Conservation (phyloP, 2,329 filamentous ascomycete genomes). For the Plenodomus biglobosus region DNA sequence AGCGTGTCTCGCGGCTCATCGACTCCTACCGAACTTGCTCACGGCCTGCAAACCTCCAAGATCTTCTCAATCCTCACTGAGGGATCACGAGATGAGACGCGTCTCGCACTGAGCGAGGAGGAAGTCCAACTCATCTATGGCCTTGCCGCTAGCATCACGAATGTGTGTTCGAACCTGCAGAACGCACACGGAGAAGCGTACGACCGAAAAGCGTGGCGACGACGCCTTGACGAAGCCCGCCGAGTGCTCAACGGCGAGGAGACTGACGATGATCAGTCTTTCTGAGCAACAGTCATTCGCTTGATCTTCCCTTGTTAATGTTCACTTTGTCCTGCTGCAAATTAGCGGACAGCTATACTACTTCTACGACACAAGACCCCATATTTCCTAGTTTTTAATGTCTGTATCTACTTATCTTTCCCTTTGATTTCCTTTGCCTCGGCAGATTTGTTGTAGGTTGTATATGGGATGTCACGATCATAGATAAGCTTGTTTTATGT, state of each 20-base stretch:
- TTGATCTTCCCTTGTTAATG: conserved; percentile 28
- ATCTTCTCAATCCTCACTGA: conserved; percentile 48
- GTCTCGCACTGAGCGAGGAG: conserved; percentile 51
- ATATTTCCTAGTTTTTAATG: neutral
- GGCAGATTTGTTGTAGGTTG: conserved; percentile 1
- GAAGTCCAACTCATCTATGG: conserved; percentile 57
- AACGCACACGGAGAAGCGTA: conserved; percentile 51
- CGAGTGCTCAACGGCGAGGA: conserved; percentile 69
- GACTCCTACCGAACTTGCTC: conserved; percentile 34
- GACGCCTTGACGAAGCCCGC: conserved; percentile 73
- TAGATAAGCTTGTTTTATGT: conserved; percentile 20
- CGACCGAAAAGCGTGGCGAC: conserved; percentile 65
- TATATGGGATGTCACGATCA: conserved; percentile 13
- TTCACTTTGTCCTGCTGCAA: conserved; percentile 29
- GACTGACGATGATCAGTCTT: conserved; percentile 42
- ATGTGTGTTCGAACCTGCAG: conserved; percentile 56
- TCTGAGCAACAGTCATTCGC: conserved; percentile 10
- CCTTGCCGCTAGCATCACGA: conserved; percentile 56
- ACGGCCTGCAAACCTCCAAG: conserved; percentile 43
- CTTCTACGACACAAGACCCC: neutral
- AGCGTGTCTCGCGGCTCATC: conserved; percentile 31
- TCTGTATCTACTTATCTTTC: neutral
- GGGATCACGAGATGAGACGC: conserved; percentile 35
- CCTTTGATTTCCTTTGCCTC: conserved; percentile 6
- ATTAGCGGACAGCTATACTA: conserved; percentile 18